Conservation (phyloP, 371 early-diverging fungal genomes). For the Apophysomyces elegans region DNA sequence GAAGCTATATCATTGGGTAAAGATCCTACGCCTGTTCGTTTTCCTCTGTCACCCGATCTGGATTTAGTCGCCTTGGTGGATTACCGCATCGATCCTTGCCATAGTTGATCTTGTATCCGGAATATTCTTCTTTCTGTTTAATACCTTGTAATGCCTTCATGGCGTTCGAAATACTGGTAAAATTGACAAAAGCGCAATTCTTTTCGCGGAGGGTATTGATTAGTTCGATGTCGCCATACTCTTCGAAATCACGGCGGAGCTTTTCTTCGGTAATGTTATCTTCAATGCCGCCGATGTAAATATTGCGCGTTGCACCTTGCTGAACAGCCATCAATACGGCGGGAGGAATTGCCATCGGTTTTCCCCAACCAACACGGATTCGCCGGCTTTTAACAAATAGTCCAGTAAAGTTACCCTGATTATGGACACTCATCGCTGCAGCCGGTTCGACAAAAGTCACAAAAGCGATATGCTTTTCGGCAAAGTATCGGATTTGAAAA, state of each 20-base stretch:
- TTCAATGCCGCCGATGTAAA: conserved; percentile 76
- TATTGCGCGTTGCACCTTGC: conserved; percentile 79
- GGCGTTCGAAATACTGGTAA: conserved; percentile 71
- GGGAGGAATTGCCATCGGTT: conserved; percentile 61
- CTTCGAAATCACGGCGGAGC: conserved; percentile 68
- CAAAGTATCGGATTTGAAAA: conserved; percentile 70
- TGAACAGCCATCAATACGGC: conserved; percentile 63
- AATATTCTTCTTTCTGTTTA: conserved; percentile 58
- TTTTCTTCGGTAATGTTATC: conserved; percentile 64
- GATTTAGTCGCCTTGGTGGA: conserved; percentile 30
- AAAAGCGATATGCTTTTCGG: conserved; percentile 83
- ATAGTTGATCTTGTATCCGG: conserved; percentile 65
- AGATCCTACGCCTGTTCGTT: neutral
- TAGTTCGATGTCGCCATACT: conserved; percentile 81
- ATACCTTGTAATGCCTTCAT: conserved; percentile 74
- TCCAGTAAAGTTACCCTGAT: conserved; percentile 59
- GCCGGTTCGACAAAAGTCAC: conserved; percentile 80
- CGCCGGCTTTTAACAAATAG: conserved; percentile 71
- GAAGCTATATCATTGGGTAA: neutral
- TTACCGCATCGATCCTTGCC: conserved; percentile 88
- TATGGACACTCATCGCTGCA: conserved; percentile 63
- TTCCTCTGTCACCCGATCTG: conserved; percentile 2
- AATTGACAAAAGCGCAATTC: conserved; percentile 85
- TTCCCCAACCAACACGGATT: conserved; percentile 83
- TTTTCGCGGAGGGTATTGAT: conserved; percentile 79